Base-by-base conservation (phyloP, 1,284 basidiomycete genomes). In the Stereum hirsutum region DNA sequence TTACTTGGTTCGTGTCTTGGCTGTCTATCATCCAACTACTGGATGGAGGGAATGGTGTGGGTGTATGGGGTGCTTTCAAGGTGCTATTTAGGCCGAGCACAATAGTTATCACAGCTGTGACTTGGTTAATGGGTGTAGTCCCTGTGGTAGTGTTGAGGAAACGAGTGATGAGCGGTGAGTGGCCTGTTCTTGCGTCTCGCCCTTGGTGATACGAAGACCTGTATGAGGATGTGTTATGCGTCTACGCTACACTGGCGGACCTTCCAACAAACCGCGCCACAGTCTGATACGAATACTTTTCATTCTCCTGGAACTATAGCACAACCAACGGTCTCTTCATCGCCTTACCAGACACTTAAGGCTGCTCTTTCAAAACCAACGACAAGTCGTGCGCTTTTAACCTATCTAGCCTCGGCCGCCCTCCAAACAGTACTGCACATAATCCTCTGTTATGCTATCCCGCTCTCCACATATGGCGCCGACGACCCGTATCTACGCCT, bases 71-170 rank as follows among this genome's bases (percentile, higher is more conserved):
- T 51, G 17, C 69, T 68, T 12, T 57, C 56, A 2, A 65, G 62
- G 7, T 54, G n/a, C n/a, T n/a, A n/a, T n/a, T n/a, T n/a, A n/a
- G n/a, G n/a, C n/a, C n/a, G n/a, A n/a, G n/a, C n/a, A n/a, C n/a
- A n/a, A n/a, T 68, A 49, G 32, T 54, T 11, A 49, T 58, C 40
- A 51, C 67, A 2, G 47, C 49, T 2, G 44, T 62, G 1, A 56
- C 54, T 0, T 73, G 71, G 65, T 43, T 54, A 2, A 48, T 61
- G 6, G 62, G 64, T 19, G 64, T 65, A 10, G 47, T 81, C 2
- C 81, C 81, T 2, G 59, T 73, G 1, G 57, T 75, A 14, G 63
- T 81, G 1, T 43, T 75, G 43, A 65, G 78, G 34, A 83, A 81
- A 55, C 48, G 61, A 5, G 72, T 70, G 51, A 53, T 83, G 38